Evolutionary conservation across 257 asterid genomes (phyloP).

Genomic region (Lycium barbarum): DNA sequence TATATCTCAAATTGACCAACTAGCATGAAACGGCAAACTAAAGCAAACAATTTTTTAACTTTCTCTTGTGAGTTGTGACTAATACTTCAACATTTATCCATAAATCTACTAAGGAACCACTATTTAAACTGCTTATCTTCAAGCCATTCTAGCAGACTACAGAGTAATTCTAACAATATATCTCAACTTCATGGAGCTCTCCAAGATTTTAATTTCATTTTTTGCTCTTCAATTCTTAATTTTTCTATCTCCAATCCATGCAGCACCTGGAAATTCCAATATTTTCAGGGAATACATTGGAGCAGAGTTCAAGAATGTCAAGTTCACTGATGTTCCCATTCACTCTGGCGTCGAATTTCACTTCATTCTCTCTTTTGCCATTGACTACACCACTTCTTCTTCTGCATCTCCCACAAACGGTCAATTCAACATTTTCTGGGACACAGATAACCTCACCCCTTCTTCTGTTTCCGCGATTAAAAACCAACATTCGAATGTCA

Average conservation of each 20-base stretch:
- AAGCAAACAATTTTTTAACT: background rate
- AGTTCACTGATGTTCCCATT: constrained; percentile 70
- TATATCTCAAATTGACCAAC: background rate
- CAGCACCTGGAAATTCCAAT: constrained; percentile 49
- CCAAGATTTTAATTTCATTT: no score
- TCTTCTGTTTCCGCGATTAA: constrained; percentile 57
- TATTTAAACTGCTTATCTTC: background rate
- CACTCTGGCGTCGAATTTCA: constrained; percentile 70
- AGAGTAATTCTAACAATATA: no score
- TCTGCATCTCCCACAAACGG: constrained; percentile 71
- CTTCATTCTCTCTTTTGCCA: constrained; percentile 85
- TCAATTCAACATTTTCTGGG: constrained; percentile 74
- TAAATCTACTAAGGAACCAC: background rate
- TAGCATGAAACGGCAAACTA: background rate
- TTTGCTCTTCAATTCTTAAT: constrained; percentile 35
- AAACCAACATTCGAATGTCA: constrained; percentile 56
- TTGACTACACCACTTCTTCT: constrained; percentile 80
- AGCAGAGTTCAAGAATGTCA: constrained; percentile 70
- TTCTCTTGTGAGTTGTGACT: background rate
- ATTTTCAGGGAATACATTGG: constrained; percentile 81
- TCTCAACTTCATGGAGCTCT: no score
- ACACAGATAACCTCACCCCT: constrained; percentile 65
- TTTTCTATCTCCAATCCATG: constrained; percentile 11
- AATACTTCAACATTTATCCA: background rate
- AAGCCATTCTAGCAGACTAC: background rate